Base-by-base conservation (phyloP, 768 basidiomycete species). In the Lentinula sp. region DNA sequence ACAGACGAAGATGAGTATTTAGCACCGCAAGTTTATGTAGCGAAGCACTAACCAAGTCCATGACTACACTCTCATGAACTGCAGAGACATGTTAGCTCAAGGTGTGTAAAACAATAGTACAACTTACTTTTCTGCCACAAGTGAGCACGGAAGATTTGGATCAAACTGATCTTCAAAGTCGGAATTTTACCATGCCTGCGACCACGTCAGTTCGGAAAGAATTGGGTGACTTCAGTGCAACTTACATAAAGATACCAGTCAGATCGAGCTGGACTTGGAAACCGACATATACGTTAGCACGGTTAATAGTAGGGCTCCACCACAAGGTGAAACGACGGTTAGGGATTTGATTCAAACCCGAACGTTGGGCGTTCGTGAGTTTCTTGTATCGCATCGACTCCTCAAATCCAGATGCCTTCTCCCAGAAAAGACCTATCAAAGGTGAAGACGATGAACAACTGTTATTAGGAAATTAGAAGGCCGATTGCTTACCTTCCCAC, bases 141-240 rank as follows among this genome's bases (percentile, higher is more conserved):
- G 74, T 99, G 97, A 45, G 97, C 97, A 79, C 97, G 92, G 93
- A 99, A 98, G 68, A 99, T 97, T 70, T 98, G 97, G 67, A 99
- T 99, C 78, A 98, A 86, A 75, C 92, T 95, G 77, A 99, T 99
- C 80, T 98, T 98, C 65, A 98, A 77, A 2, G 95, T 97, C 11
- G 95, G 95, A 64, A 98, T 96, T 79, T 99, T 98, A 68, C 96
- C 96, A 75, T 97, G 95, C 89, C 90, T 89, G 65, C 35, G 37
- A 56, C 63, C 8, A 16, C 16, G 21, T 31, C 32, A 51, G 18
- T 39, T 40, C 59, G 32, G 35, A n/a, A 32, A 5, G 1, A 9
- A 21, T 48, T n/a, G 46, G 15, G 52, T 23, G 11, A 5, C 35
- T 34, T n/a, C 7, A 15, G 55, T 59, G 16, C 1, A 43, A 68